Base-by-base conservation (phyloP, 306 rosid species). In the Rubus idaeus region DNA sequence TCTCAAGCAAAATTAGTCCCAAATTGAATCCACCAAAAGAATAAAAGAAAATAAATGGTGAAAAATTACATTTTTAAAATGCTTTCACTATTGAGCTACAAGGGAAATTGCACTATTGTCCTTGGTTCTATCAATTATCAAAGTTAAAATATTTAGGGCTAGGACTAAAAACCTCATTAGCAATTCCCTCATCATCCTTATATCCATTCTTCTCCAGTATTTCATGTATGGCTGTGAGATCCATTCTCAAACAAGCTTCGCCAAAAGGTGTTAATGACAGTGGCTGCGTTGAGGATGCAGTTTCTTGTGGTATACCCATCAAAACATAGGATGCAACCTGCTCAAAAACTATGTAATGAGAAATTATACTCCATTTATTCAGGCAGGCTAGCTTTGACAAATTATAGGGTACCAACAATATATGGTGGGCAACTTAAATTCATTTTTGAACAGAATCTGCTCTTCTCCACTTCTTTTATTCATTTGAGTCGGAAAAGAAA, bases 161-260 rank as follows among this genome's bases (percentile, higher is more conserved):
- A 11, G 20, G 55, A 49, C 11, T 47, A 4, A 80, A 74, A 46
- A 95, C 97, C 99, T 95, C 99, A 80, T 95, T 92, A 77, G 97
- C 97, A 78, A 95, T 78, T 23, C 97, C 99, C 81, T 90, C 99
- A 73, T 95, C 99, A 77, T 95, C 97, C 86, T 87, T 95, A 92
- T 95, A 95, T 47, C 99, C 99, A 64, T 71, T 87, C 88, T 90
- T 95, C 83, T 95, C 99, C 83, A 95, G 70, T 80, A 90, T 95
- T 87, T 85, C 92, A 78, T 87, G 93, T 74, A 95, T 90, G 68
- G 99, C 99, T 41, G 97, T 95, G 53, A 92, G 97, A 83, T 95
- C 99, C 80, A 66, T 77, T 81, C 97, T 92, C 84, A 83, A 82
- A 81, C 97, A 89, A 39, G 99, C 96, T 80, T 95, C 99, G 37